phyloP scores from a whole-genome alignment of 345 rosid genomes.

The Arabis hirsuta region DNA sequence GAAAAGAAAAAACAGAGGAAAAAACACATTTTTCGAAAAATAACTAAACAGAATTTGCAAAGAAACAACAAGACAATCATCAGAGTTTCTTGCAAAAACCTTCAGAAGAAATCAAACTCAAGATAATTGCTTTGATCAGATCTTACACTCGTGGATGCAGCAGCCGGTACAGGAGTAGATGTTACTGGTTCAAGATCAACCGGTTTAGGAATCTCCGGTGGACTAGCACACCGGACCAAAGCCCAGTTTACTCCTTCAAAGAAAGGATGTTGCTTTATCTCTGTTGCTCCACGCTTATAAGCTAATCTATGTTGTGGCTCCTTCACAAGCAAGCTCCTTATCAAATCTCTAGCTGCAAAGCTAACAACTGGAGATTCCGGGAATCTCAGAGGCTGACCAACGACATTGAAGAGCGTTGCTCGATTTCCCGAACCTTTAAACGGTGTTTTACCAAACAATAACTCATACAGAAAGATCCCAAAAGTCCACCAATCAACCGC shows the following conservation, averaged over 20 bases:
- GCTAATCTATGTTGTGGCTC: constrained; percentile 83
- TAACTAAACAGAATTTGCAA: constrained; percentile 37
- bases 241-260: constrained; percentile 94
- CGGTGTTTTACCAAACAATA: constrained; percentile 83
- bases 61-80: constrained; percentile 33
- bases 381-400: constrained; percentile 75
- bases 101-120: constrained; percentile 79
- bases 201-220: constrained; percentile 81
- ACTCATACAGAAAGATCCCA: constrained; percentile 78
- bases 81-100: constrained; percentile 15
- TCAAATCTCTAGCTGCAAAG: constrained; percentile 72
- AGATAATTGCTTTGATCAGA: constrained; percentile 63
- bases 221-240: constrained; percentile 75
- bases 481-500: constrained; percentile 96
- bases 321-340: constrained; percentile 80
- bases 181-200: constrained; percentile 56
- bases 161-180: constrained; percentile 35
- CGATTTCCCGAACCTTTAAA: constrained; percentile 84
- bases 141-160: constrained; percentile 55
- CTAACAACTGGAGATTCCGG: constrained; percentile 81
- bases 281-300: constrained; percentile 79
- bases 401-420: constrained; percentile 82
- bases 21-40: constrained; percentile 25
- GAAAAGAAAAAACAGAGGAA: not conserved
- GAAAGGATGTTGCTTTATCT: constrained; percentile 82